Base-by-base conservation (phyloP, 1,284 basidiomycete species). In the Farysia itapuensis region DNA sequence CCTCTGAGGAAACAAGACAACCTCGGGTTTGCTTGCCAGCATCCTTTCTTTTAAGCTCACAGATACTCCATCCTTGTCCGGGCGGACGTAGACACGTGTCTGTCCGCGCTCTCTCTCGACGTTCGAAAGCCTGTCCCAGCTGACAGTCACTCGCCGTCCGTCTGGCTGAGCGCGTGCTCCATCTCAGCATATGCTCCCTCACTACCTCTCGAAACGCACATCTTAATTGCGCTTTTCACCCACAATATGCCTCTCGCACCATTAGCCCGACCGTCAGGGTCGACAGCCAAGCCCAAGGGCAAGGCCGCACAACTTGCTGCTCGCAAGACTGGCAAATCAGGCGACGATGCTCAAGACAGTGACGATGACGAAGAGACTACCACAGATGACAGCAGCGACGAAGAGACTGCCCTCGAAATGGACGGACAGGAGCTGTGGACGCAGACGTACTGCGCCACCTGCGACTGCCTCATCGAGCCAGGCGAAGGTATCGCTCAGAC, bases 391-490 rank as follows among this genome's bases (percentile, higher is more conserved):
- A 53, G 49, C 38, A 51, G 52, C 43, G 67, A 67, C 14, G 60
- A 64, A 29, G 64, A 49, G 4, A 50, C 49, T 15, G 67, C 59
- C n/a, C 51, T 71, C 21, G 64, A 71, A 20, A 71, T 71, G 64
- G 69, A 71, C 40, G 66, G 69, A 16, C 67, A 69, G 39, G 69
- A 71, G 36, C 52, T 71, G 1, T 71, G 69, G 69, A 64, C 56
- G 0, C 69, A 71, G 28, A 64, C 52, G 29, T 71, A 67, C 40
- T 71, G 69, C 34, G 43, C 54, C 29, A 66, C 59, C 15, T 71
- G 69, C 48, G 69, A 71, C 36, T 67, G 66, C 36, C 60, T 71
- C 35, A 71, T 71, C 50, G 60, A 65, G 37, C 65, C 67, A 14
- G 67, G 67, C 31, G 47, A 64, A 20, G 67, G 65, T 14, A 57